Evolutionary conservation across 805 yeast genomes (phyloP), one percentile per base, ranked within the genome.

Genomic region (Candida pseudofarinosa): DNA sequence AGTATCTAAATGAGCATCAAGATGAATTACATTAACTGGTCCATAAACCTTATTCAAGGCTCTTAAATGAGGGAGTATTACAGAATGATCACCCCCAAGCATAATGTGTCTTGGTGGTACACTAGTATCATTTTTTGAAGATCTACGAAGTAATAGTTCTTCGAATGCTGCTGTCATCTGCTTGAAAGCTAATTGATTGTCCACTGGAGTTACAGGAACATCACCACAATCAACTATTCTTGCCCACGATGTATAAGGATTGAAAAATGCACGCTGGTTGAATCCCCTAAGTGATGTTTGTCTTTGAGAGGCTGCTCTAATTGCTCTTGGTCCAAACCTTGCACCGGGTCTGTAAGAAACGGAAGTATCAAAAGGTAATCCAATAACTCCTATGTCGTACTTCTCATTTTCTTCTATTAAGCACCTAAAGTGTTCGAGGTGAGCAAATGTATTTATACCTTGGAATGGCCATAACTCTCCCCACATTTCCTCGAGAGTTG

Each of bases 351-450:
- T 71, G 59, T 80, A 86, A 0, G 89, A 75, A 0, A 81, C 82
- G 0, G 91, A 91, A 4, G 93, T 86, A 55, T 86, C 95, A 52
- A 86, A 87, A 0, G 95, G 95, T 1, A 84, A 83, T 3, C 95
- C 95, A 43, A 86, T 71, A 12, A 87, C 49, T 0, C 82, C 95
- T 38, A 87, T 74, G 52, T 87, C 95, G 51, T 73, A 88, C 1
- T 65, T 53, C 5, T 58, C 47, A 4, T 72, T 68, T 35, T 76
- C 60, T 33, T 77, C 61, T 2, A 74, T 37, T 16, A 86, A 69
- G 56, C 95, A 87, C 45, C 70, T 71, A 33, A 75, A 68, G 43
- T 76, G 72, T 18, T 80, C 80, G 39, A 87, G 63, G 48, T 87
- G 93, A 2, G 93, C 95, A 71, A 85, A 87, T 0, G 87, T 77